Conservation (phyloP, 257 asterid species). For the Petrea volubilis region DNA sequence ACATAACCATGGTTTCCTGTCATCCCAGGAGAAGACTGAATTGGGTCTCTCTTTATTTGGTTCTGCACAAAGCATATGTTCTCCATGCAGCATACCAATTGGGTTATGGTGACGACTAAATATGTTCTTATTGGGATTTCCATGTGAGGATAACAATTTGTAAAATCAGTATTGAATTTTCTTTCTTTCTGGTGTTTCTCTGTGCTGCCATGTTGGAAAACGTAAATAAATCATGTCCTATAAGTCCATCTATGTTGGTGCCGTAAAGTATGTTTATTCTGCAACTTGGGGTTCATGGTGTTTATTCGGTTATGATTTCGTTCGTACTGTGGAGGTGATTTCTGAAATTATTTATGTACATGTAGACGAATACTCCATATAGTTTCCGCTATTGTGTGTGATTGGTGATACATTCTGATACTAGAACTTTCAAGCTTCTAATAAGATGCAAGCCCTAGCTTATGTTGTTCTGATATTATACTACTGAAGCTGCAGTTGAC, state of each 20-base stretch:
- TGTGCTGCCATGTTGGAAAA: background rate
- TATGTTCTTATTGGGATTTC: background rate
- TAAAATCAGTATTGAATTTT: background rate
- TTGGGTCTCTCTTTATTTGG: background rate
- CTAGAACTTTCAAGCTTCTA: background rate
- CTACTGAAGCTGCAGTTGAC: background rate
- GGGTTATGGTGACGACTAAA: background rate
- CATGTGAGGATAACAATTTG: background rate
- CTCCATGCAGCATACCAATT: background rate
- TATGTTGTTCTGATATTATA: background rate
- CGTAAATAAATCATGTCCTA: background rate
- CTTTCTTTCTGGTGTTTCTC: background rate
- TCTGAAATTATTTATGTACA: background rate
- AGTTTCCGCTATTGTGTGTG: background rate
- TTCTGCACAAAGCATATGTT: background rate
- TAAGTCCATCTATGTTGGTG: background rate
- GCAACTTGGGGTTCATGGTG: background rate
- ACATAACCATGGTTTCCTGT: background rate
- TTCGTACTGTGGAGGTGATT: too few species aligned
- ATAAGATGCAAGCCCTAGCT: background rate
- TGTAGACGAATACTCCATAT: background rate
- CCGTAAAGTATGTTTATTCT: background rate
- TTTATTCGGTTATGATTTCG: too few species aligned
- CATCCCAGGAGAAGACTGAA: background rate
- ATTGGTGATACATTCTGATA: background rate